Evolutionary conservation across 208 protist species (phyloP), one percentile per base, ranked within the genome.

Genomic region (Herpetomonas muscarum): DNA sequence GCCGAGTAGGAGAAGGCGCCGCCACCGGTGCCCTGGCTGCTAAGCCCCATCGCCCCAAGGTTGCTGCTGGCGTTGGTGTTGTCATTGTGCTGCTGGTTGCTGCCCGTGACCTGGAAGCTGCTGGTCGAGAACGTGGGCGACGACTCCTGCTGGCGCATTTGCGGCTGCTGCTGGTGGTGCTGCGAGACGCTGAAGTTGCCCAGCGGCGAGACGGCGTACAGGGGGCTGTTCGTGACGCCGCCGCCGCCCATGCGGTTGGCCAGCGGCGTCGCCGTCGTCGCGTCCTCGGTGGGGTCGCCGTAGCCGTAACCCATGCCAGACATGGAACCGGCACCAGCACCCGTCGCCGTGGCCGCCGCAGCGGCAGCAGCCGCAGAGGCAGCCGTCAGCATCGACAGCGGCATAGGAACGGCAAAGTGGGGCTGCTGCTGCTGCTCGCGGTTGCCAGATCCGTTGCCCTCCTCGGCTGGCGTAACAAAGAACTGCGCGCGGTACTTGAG

Each of bases 401-500:
- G 25, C 62, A 51, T 42, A 4, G 41, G 41, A 46, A 46, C 41
- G 17, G 44, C 22, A 25, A 36, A 58, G 37, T 58, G 60, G 41
- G 47, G 55, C 4, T 64, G 37, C 29, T 52, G 34, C 31, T 57
- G 44, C 21, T 62, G 64, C 17, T 73, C 21, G 5, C 47, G 29
- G 28, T 36, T 53, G 47, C 47, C 28, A 53, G n/a, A 45, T 22
- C 62, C 55, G 17, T 48, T 54, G 17, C 32, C 56, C 6, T 28
- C 47, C 1, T 36, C 29, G 9, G 7, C 5, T 6, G 24, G 13
- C 10, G 5, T 53, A 5, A 46, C 41, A 46, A 46, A 46, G 41
- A 34, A 70, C 44, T 70, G 55, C 15, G 79, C 68, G 17, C 50
- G 67, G 36, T 48, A 59, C 7, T 79, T 70, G 37, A 90, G 63